These are phyloP conservation scores for Caloboletus firmus DNA, from an alignment of 1,284 basidiomycete genomes.

Conservation along the genomic window DNA sequence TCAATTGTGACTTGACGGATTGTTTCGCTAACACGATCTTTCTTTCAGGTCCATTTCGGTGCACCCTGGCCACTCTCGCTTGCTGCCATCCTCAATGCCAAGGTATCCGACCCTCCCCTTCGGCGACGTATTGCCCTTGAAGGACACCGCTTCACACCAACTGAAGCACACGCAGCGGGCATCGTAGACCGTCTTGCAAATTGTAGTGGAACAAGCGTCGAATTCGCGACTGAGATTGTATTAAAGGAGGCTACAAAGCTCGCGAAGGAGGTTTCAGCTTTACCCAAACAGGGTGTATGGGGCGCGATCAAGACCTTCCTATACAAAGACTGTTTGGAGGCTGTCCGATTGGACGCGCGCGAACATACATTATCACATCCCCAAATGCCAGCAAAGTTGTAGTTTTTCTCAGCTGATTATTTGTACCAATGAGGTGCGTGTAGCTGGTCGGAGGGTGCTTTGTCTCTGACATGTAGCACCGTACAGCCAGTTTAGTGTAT, in stretches of 20 bases:
- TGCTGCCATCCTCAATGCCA: slow-evolving; percentile 63
- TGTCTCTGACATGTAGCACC: slow-evolving; percentile 8
- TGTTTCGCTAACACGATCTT: background rate
- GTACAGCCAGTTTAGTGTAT: background rate
- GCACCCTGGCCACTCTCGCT: slow-evolving; percentile 78
- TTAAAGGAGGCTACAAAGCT: slow-evolving; percentile 60
- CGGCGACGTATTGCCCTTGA: slow-evolving; percentile 80
- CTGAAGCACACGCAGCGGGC: slow-evolving; percentile 67
- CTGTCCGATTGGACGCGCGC: slow-evolving; percentile 38
- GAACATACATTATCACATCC: slow-evolving; percentile 9
- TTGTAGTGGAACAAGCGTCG: slow-evolving; percentile 40
- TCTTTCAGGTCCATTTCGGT: slow-evolving; percentile 73
- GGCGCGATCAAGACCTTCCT: slow-evolving; percentile 61
- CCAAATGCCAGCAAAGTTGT: slow-evolving; percentile 38
- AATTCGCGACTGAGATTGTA: slow-evolving; percentile 52
- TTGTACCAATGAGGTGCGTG: slow-evolving; percentile 11
- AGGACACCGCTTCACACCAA: slow-evolving; percentile 79
- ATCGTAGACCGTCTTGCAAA: slow-evolving; percentile 73
- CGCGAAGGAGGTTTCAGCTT: slow-evolving; percentile 48
- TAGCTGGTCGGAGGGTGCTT: background rate
- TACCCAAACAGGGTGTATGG: slow-evolving; percentile 60
- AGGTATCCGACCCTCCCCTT: slow-evolving; percentile 59
- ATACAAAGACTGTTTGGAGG: slow-evolving; percentile 47
- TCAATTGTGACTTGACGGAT: background rate
- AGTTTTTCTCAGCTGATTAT: slow-evolving; percentile 8